A percentile compares a stretch with the other conserved stretches of the same genome.
Conservation (phyloP, 441 rosid genomes). For the Biscutella laevigata region DNA sequence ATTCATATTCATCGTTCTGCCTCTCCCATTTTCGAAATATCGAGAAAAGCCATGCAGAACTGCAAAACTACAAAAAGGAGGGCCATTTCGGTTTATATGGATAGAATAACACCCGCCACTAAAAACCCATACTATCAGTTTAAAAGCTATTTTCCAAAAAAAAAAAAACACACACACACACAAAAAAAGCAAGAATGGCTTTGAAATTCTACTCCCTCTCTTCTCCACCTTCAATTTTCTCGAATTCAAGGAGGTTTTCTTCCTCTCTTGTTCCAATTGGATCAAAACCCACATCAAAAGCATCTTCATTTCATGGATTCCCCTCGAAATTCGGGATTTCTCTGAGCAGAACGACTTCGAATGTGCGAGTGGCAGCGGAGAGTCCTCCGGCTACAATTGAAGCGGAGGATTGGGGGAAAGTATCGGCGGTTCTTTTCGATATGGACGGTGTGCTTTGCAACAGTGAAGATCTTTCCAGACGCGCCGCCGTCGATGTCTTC, state of each 20-base stretch:
- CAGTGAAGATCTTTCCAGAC: slow-evolving; percentile 81
- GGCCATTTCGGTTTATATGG: background rate
- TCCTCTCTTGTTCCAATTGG: slow-evolving; percentile 18
- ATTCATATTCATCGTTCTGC: too few species aligned
- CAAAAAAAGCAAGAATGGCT: slow-evolving; percentile 34
- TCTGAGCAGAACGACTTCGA: slow-evolving; percentile 27
- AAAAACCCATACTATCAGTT: background rate
- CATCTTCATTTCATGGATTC: slow-evolving; percentile 20
- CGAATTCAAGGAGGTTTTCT: slow-evolving; percentile 29
- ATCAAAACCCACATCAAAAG: slow-evolving; percentile 27
- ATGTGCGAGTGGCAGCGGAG: slow-evolving; percentile 43
- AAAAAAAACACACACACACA: background rate
- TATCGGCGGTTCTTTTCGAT: slow-evolving; percentile 83
- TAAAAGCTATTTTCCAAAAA: slow-evolving; percentile 6
- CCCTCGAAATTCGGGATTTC: slow-evolving; percentile 18
- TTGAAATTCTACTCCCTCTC: slow-evolving; percentile 39
- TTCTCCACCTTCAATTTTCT: slow-evolving; percentile 39
- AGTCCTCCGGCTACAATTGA: slow-evolving; percentile 21
- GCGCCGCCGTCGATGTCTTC: slow-evolving; percentile 81
- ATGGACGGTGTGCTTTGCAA: slow-evolving; percentile 93
- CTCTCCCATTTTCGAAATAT: too few species aligned
- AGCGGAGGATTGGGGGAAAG: slow-evolving; percentile 60
- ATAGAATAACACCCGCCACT: slow-evolving; percentile 27
- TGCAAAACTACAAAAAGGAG: too few species aligned
- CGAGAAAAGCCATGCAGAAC: too few species aligned